Evolutionary conservation across 139 green algal genomes (phyloP), one percentile per base, ranked within the genome.

Genomic region (Yamagishiella unicocca): DNA sequence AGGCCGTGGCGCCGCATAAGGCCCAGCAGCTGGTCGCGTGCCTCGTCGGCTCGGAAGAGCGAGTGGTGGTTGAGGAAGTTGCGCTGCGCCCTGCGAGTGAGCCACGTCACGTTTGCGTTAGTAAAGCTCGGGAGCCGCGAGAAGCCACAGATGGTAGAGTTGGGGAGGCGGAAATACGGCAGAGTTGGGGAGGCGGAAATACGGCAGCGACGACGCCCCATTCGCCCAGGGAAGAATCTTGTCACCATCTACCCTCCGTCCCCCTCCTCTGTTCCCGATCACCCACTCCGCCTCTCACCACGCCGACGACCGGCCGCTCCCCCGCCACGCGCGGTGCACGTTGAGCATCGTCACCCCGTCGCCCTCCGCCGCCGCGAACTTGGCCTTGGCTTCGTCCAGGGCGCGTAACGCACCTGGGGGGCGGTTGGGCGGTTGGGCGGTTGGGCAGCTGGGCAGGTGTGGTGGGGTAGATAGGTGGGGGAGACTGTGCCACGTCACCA

Each of bases 271-370:
- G 4, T 50, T 46, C 29, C 43, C 66, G 29, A 8, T 53, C 50
- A 58, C 58, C 38, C 37, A 31, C 79, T 37, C 29, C 80, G 29
- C 35, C 19, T n/a, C 82, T 25, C 86, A 94, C 91, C 92, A 95
- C 29, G 83, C 72, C 22, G 72, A 66, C 19, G 83, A 92, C 50
- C 87, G 78, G 17, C 89, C 88, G 53, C 87, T 86, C 27, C 94
- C 91, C 35, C 95, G 76, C 95, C 96, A 99, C 3, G 92, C 97
- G n/a, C 92, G 80, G 92, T 96, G 96, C 24, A 97, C 91, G 66
- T 98, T 97, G 77, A 97, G 91, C 66, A 90, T 91, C 12, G 94
- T 95, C 0, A 96, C 86, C 40, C 95, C 86, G 88, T 97, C 95
- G 3, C 96, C 96, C 85, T 93, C 94, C 4, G 89, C 95, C 58